phyloP scores from a whole-genome alignment of 2,329 filamentous ascomycete genomes.

The Penicillium sp. region DNA sequence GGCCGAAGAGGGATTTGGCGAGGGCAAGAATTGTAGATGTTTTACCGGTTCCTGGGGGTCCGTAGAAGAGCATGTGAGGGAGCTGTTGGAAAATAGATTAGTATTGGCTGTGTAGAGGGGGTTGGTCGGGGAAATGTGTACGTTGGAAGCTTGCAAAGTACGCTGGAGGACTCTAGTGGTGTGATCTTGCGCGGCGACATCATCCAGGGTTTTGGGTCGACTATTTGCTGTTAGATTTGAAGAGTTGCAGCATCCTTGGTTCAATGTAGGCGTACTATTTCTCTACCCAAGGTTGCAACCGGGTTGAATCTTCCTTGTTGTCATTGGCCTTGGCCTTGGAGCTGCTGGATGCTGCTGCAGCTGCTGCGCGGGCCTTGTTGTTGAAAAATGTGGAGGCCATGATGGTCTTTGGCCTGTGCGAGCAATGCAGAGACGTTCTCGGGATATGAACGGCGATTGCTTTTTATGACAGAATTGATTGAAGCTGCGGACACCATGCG shows the following conservation, averaged over 20 bases:
- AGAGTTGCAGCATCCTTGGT: not conserved
- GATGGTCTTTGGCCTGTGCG: not conserved
- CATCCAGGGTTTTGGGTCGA: slow-evolving; percentile 87
- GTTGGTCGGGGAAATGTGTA: slow-evolving; percentile 35
- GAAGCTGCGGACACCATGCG: slow-evolving; percentile 10
- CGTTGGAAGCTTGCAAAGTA: slow-evolving; percentile 91
- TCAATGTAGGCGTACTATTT: slow-evolving; percentile 71
- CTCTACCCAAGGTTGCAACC: slow-evolving; percentile 93
- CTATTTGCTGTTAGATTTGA: slow-evolving; percentile 49
- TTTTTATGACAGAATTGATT: slow-evolving; percentile 10
- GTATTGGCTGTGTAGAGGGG: not conserved
- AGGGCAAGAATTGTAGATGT: slow-evolving; percentile 96
- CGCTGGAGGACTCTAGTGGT: slow-evolving; percentile 90
- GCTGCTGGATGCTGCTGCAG: slow-evolving; percentile 72
- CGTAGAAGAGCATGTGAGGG: slow-evolving; percentile 99
- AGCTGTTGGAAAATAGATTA: slow-evolving; percentile 54
- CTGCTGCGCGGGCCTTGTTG: slow-evolving; percentile 76
- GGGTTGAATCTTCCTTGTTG: slow-evolving; percentile 61
- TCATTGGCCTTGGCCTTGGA: slow-evolving; percentile 66
- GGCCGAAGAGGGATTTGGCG: slow-evolving; percentile 95
- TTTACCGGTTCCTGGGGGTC: slow-evolving; percentile 95
- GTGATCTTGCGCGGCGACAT: slow-evolving; percentile 97
- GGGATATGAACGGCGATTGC: slow-evolving; percentile 1
- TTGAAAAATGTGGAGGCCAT: slow-evolving; percentile 90
- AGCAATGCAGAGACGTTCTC: not conserved